Evolutionary conservation across 2,329 filamentous ascomycete genomes (phyloP).

Genomic region (Thermomyces lanuginosus): DNA sequence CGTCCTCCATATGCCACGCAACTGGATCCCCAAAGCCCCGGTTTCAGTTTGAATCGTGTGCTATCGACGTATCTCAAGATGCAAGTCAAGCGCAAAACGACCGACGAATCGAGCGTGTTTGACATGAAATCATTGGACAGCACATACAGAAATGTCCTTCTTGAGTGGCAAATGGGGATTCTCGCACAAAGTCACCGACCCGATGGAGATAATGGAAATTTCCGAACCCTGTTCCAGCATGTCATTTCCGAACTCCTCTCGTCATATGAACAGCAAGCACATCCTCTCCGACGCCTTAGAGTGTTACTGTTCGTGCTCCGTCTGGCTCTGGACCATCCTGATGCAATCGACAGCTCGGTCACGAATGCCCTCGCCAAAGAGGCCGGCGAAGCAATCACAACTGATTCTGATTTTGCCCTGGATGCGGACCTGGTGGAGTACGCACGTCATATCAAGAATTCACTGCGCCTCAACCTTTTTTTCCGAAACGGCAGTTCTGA

Average conservation of each 20-base stretch:
- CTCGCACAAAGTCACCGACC: conserved; percentile 17
- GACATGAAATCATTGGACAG: conserved; percentile 16
- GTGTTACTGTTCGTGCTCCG: conserved; percentile 20
- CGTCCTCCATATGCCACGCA: conserved; percentile 14
- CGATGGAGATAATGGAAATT: conserved; percentile 14
- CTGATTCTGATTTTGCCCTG: conserved; percentile 8
- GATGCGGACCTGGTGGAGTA: conserved; percentile 15
- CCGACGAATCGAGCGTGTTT: conserved; percentile 13
- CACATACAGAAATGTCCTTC: conserved; percentile 14
- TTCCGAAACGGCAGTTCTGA: conserved; percentile 19
- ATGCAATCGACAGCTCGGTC: conserved; percentile 13
- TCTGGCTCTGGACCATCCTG: conserved; percentile 18
- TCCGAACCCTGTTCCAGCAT: conserved; percentile 13
- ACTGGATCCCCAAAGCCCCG: conserved; percentile 19
- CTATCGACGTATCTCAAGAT: conserved; percentile 21
- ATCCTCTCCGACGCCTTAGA: conserved; percentile 24
- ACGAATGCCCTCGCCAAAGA: conserved; percentile 14
- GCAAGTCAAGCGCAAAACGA: conserved; percentile 17
- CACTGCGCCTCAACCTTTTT: conserved; percentile 18
- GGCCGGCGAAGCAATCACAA: conserved; percentile 10
- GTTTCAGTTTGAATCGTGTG: conserved; percentile 23
- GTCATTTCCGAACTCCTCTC: conserved; percentile 18
- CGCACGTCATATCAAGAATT: conserved; percentile 16
- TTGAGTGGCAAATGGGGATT: conserved; percentile 25
- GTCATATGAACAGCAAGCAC: conserved; percentile 15